Base-by-base conservation (phyloP, 179 eudicot species). In the Sideroxylon spinosum region DNA sequence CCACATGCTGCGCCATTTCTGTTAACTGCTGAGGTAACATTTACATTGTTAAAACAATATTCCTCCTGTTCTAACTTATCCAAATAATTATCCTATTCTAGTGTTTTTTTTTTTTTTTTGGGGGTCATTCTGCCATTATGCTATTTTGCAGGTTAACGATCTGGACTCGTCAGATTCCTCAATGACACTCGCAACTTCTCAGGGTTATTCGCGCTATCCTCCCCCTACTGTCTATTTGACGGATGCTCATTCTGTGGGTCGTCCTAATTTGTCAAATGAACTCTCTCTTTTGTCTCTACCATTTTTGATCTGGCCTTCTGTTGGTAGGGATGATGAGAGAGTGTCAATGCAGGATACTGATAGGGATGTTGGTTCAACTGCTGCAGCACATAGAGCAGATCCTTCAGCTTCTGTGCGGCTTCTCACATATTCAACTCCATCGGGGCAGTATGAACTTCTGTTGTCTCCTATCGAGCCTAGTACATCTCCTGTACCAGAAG, bases 381-480 rank as follows among this genome's bases (percentile, higher is more conserved):
- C 76, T 85, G 60, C 85, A 64, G 91, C 82, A 61, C 88, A 89
- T 74, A 85, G 94, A 78, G 84, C 60, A 65, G 94, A 90, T 61
- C 77, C 97, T 77, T 75, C 95, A 59, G 82, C 91, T 62, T 91
- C 98, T 22, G 91, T 94, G 68, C 88, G 96, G 78, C 90, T 96
- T 85, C 87, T 93, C 76, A 92, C 99, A 69, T 92, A 96, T 82
- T 90, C 99, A 55, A 94, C 97, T 74, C 97, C 97, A 48, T 85
- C 92, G n/a, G 98, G 96, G 59, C 98, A 94, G 82, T 94, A 96
- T 83, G 98, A 96, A 78, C 93, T 92, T 75, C 73, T 94, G 83
- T 71, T 94, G 81, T 92, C 99, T 76, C 98, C 94, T 29, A 78
- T 93, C 73, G 91, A 90, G 77, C 74, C 94, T 53, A 78, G 70